A percentile compares a stretch with the other conserved stretches of the same genome.
Conservation (phyloP, 2,329 filamentous ascomycete genomes). For the Hypocrella siamensis region DNA sequence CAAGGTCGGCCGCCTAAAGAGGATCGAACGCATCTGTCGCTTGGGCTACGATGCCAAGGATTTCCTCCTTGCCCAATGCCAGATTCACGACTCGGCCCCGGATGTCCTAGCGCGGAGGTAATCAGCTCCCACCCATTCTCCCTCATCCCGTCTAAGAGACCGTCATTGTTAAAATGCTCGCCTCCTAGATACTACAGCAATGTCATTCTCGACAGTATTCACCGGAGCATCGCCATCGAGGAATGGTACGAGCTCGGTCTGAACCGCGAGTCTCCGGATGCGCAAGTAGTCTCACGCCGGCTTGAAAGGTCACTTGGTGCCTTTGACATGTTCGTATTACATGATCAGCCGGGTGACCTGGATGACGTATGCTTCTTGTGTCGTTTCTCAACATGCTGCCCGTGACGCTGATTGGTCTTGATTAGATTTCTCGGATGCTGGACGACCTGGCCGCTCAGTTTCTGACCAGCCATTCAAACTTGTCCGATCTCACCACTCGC, state of each 20-base stretch:
- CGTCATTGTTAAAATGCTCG: slow-evolving; percentile 4
- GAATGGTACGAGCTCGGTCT: slow-evolving; percentile 45
- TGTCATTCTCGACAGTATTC: slow-evolving; percentile 60
- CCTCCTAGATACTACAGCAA: slow-evolving; percentile 53
- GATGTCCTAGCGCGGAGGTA: slow-evolving; percentile 65
- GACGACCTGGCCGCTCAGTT: slow-evolving; percentile 48
- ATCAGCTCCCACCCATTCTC: slow-evolving; percentile 3
- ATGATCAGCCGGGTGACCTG: slow-evolving; percentile 57
- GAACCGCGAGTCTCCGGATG: slow-evolving; percentile 6
- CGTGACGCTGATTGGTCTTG: slow-evolving; percentile 3
- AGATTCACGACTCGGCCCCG: slow-evolving; percentile 39
- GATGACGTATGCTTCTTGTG: slow-evolving; percentile 39
- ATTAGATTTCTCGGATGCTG: slow-evolving; percentile 45
- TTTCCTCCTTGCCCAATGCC: slow-evolving; percentile 52
- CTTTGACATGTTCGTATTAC: slow-evolving; percentile 80
- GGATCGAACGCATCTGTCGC: slow-evolving; percentile 54
- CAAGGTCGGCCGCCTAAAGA: slow-evolving; percentile 52
- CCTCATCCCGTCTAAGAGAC: not conserved
- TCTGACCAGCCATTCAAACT: slow-evolving; percentile 29
- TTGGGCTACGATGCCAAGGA: slow-evolving; percentile 84
- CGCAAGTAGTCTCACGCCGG: slow-evolving; percentile 22
- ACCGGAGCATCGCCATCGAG: slow-evolving; percentile 63
- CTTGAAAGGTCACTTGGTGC: slow-evolving; percentile 64
- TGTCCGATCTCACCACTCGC: slow-evolving; percentile 43
- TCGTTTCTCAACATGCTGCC: not conserved